Conservation (phyloP, 2,329 filamentous ascomycete species). For the Xylariomycetidae sp. region DNA sequence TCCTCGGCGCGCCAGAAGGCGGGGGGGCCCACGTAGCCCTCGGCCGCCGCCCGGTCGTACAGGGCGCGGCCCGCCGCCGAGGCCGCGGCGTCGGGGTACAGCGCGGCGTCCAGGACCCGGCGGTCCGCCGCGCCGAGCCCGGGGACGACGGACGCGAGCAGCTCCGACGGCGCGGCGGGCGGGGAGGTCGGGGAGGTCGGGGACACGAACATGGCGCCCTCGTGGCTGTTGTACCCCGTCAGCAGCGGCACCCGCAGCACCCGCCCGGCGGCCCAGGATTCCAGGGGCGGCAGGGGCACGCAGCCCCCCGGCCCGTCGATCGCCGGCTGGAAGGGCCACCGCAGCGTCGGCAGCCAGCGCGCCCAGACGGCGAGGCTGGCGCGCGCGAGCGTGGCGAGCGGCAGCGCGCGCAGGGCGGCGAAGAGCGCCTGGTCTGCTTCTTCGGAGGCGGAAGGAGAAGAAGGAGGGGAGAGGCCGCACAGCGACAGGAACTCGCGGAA, state of each 20-base stretch:
- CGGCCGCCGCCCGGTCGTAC: constrained; percentile 31
- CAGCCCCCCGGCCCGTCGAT: constrained; percentile 51
- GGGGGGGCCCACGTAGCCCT: constrained; percentile 35
- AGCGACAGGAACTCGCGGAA: constrained; percentile 48
- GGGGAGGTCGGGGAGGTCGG: constrained; percentile 34
- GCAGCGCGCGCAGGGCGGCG: constrained; percentile 39
- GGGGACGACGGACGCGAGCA: constrained; percentile 59
- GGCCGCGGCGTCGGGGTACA: constrained; percentile 56
- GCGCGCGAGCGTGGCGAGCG: constrained; percentile 29
- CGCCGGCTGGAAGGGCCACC: constrained; percentile 64
- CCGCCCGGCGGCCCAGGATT: constrained; percentile 47
- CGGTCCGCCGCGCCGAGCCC: constrained; percentile 47
- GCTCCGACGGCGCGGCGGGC: constrained; percentile 54
- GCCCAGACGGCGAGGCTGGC: constrained; percentile 40
- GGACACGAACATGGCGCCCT: constrained; percentile 61
- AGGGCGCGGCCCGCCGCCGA: constrained; percentile 29
- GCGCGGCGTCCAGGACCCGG: constrained; percentile 38
- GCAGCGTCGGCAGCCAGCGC: constrained; percentile 35
- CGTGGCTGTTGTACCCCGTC: constrained; percentile 66
- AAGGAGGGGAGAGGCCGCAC: constrained; percentile 32
- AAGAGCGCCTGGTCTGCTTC: constrained; percentile 45
- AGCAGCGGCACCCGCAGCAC: constrained; percentile 56
- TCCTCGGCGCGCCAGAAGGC: constrained; percentile 54
- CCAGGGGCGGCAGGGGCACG: constrained; percentile 51
- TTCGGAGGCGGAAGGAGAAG: constrained; percentile 16